These are phyloP conservation scores for Starmerella khaoyaiensis DNA, from an alignment of 805 yeast species.

Conservation along the genomic window DNA sequence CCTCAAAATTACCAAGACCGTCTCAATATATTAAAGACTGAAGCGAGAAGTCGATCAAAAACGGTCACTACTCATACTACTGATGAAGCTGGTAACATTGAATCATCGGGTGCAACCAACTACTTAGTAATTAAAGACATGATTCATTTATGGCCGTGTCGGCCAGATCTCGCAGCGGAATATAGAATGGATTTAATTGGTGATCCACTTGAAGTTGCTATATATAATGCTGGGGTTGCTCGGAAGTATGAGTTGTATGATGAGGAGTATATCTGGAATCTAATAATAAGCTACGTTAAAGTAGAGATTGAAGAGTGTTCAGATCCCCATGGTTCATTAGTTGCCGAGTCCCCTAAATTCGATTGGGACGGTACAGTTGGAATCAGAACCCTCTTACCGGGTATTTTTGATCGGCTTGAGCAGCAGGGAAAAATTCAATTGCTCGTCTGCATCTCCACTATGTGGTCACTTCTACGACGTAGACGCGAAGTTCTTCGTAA, in stretches of 20 bases:
- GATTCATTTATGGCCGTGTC: constrained; percentile 58
- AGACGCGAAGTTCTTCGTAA: not conserved
- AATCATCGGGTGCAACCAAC: constrained; percentile 1
- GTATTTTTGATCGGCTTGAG: constrained; percentile 53
- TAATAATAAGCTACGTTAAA: constrained; percentile 16
- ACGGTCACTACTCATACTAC: not conserved
- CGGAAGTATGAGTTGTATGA: constrained; percentile 45
- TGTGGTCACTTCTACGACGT: constrained; percentile 7
- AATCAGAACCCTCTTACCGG: constrained; percentile 47
- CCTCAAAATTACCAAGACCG: not conserved
- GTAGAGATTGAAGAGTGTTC: constrained; percentile 4
- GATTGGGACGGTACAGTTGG: constrained; percentile 75
- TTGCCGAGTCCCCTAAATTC: constrained; percentile 22
- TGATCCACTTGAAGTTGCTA: constrained; percentile 47
- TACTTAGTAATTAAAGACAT: constrained; percentile 32
- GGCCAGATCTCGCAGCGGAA: constrained; percentile 41
- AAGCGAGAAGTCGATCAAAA: not conserved
- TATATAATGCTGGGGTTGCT: constrained; percentile 62
- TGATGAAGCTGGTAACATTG: not conserved
- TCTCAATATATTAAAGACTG: not conserved
- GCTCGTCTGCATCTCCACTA: constrained; percentile 42
- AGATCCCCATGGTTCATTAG: constrained; percentile 3
- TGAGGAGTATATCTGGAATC: constrained; percentile 62
- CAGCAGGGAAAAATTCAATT: constrained; percentile 59
- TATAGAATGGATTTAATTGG: constrained; percentile 31